These are phyloP conservation scores for Fusarium nelsonii DNA, from an alignment of 2,329 filamentous ascomycete genomes.

Conservation along the genomic window DNA sequence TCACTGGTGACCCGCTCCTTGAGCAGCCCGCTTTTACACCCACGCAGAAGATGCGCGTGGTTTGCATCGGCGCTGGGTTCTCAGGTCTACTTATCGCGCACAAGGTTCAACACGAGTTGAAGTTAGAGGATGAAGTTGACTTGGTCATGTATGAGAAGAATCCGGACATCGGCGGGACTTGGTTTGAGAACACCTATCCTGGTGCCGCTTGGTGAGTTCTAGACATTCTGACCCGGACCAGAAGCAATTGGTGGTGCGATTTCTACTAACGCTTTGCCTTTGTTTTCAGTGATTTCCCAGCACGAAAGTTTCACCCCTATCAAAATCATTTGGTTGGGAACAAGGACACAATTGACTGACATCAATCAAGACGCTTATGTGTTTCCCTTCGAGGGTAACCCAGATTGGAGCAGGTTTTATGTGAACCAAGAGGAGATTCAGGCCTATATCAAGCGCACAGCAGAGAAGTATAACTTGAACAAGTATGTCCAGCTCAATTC, in stretches of 20 bases:
- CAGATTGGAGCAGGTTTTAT: slow-evolving; percentile 11
- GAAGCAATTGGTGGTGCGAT: neutral
- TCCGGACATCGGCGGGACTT: slow-evolving; percentile 8
- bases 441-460: slow-evolving; percentile 1
- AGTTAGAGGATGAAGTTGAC: slow-evolving; percentile 6
- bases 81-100: slow-evolving; percentile 9
- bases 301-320: neutral
- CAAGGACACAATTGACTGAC: neutral
- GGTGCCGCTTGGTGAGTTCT: slow-evolving; percentile 13
- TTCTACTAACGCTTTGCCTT: neutral
- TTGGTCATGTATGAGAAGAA: slow-evolving; percentile 4
- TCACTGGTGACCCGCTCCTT: slow-evolving; percentile 5
- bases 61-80: slow-evolving; percentile 11
- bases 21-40: slow-evolving; percentile 12
- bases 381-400: slow-evolving; percentile 12
- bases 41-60: slow-evolving; percentile 14
- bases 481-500: slow-evolving; percentile 10
- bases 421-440: slow-evolving; percentile 2
- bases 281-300: neutral
- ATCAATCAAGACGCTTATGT: slow-evolving; percentile 5
- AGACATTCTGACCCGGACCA: neutral
- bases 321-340: too few species aligned
- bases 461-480: slow-evolving; percentile 7
- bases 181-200: slow-evolving; percentile 21
- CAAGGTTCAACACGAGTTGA: slow-evolving; percentile 15